phyloP scores from a whole-genome alignment of 179 eudicot species.

The Actinidia chinensis region DNA sequence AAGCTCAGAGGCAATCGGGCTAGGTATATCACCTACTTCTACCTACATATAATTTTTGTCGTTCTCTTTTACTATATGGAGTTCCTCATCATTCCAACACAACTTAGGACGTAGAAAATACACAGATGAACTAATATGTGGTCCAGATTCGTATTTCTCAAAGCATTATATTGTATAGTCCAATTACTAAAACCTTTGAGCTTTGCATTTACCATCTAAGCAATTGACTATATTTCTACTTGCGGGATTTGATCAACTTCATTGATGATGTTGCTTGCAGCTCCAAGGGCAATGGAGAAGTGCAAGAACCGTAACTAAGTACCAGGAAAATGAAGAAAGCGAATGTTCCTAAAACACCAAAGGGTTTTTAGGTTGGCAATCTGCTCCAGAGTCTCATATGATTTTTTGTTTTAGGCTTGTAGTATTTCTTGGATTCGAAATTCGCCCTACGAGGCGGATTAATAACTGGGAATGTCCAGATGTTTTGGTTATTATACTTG shows the following conservation, averaged over 20 bases:
- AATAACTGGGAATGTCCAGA: slow-evolving; percentile 7
- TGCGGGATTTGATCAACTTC: not conserved
- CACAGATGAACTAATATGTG: no score
- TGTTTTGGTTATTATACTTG: not conserved
- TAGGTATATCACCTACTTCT: slow-evolving; percentile 31
- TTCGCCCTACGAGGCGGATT: not conserved
- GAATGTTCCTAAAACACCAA: not conserved
- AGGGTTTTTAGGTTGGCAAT: slow-evolving; percentile 15
- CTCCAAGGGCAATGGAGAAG: slow-evolving; percentile 37
- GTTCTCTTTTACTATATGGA: not conserved
- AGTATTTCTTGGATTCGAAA: not conserved
- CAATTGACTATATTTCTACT: not conserved
- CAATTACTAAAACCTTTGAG: not conserved
- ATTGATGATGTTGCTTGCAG: slow-evolving; percentile 19
- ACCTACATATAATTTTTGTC: not conserved
- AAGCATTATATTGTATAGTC: not conserved
- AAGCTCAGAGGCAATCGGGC: slow-evolving; percentile 68
- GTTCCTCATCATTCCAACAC: not conserved
- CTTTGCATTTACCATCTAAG: not conserved
- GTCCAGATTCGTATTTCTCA: not conserved
- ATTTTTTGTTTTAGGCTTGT: not conserved
- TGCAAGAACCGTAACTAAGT: slow-evolving; percentile 26
- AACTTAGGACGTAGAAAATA: not conserved
- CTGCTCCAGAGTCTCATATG: not conserved
- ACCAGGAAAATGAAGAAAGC: not conserved